Evolutionary conservation across 1,284 basidiomycete genomes (phyloP).

Genomic region (Cronartium quercuum): DNA sequence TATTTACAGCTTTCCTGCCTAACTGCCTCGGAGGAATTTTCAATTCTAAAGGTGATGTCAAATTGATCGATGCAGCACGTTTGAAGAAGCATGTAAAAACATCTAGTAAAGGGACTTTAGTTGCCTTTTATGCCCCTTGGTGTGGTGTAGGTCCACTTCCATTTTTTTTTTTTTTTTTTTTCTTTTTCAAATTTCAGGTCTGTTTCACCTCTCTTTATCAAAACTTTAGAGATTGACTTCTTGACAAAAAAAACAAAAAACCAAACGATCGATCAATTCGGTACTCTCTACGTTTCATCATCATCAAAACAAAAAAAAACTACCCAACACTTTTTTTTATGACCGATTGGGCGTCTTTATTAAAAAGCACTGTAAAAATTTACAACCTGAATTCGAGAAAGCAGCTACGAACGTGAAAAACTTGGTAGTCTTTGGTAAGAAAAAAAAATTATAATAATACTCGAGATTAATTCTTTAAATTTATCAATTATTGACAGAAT

Average conservation of each 20-base stretch:
- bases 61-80: background rate
- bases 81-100: conserved; percentile 27
- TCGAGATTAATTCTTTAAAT: too few relatives aligned
- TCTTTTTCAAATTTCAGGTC: too few relatives aligned
- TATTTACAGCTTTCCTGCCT: too few relatives aligned
- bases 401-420: conserved; percentile 33
- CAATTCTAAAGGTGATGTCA: conserved; percentile 24
- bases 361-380: conserved; percentile 35
- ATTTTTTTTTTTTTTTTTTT: background rate
- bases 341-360: background rate
- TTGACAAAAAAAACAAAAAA: too few relatives aligned
- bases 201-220: too few relatives aligned
- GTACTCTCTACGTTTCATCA: background rate
- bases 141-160: conserved; percentile 21
- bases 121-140: too few relatives aligned
- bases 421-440: conserved; percentile 23
- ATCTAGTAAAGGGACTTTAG: conserved; percentile 34
- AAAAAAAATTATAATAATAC: too few relatives aligned
- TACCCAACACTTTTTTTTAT: background rate
- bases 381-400: conserved; percentile 28
- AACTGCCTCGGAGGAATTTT: conserved; percentile 23
- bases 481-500: background rate
- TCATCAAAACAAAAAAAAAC: too few relatives aligned
- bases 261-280: too few relatives aligned
- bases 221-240: too few relatives aligned